Percentiles rank a stretch among this genome's conserved stretches.
Evolutionary conservation across 2,329 filamentous ascomycete species (phyloP).

Genomic region (Corynespora cassiicola): DNA sequence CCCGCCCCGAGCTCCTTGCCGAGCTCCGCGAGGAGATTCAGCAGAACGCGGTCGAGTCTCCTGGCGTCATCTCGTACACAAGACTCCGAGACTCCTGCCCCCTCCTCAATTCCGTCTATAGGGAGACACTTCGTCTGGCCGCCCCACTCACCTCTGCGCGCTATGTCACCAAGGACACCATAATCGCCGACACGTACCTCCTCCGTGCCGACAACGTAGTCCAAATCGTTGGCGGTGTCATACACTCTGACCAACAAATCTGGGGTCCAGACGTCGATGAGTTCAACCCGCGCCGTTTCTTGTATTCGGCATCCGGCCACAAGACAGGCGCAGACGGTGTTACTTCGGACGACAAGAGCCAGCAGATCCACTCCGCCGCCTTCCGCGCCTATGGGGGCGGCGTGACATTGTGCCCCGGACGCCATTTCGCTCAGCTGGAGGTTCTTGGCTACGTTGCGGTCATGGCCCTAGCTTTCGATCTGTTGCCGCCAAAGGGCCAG

Average conservation of each 20-base stretch:
- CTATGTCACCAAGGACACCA: conserved; percentile 50
- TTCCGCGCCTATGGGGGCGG: conserved; percentile 44
- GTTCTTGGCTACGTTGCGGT: conserved; percentile 35
- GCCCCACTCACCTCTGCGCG: conserved; percentile 50
- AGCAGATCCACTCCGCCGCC: conserved; percentile 31
- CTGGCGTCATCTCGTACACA: conserved; percentile 44
- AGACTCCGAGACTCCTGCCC: conserved; percentile 49
- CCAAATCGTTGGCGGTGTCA: conserved; percentile 53
- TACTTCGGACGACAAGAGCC: conserved; percentile 16
- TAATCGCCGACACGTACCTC: conserved; percentile 51
- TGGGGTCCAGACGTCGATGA: conserved; percentile 52
- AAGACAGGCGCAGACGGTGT: conserved; percentile 19
- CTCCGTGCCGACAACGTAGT: conserved; percentile 52
- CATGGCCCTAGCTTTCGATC: conserved; percentile 38
- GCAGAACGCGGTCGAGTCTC: conserved; percentile 20
- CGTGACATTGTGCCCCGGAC: conserved; percentile 39
- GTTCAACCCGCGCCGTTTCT: conserved; percentile 54
- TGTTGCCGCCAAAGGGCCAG: conserved; percentile 22
- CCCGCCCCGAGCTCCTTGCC: conserved; percentile 45
- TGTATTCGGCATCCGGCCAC: conserved; percentile 25
- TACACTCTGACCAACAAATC: conserved; percentile 49
- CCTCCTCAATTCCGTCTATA: conserved; percentile 53
- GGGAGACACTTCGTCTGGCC: conserved; percentile 53
- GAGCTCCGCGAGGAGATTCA: conserved; percentile 51
- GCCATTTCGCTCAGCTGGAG: conserved; percentile 44